Conservation (phyloP, 495 filamentous ascomycete genomes). For the Bryoglossum gracile region DNA sequence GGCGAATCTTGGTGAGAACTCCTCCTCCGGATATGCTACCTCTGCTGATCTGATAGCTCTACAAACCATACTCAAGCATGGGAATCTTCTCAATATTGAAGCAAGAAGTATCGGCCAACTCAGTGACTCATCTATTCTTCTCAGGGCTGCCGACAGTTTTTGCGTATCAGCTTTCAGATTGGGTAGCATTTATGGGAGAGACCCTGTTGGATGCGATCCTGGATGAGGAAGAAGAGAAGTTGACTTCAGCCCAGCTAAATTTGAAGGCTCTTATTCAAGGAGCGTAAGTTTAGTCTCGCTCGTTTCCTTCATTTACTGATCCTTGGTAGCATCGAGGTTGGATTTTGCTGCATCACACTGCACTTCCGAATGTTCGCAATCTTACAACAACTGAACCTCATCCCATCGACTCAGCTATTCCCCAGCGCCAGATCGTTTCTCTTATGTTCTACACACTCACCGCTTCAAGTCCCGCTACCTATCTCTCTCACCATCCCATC, state of each 20-base stretch:
- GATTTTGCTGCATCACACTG: constrained; percentile 31
- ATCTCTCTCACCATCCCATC: constrained; percentile 2
- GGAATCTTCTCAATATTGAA: constrained; percentile 32
- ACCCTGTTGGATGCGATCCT: constrained; percentile 9
- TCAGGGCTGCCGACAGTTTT: constrained; percentile 21
- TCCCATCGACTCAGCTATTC: constrained; percentile 31
- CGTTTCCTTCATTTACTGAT: background rate
- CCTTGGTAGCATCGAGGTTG: constrained; percentile 6
- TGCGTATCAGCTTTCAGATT: constrained; percentile 20
- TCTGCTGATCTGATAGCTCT: constrained; percentile 31
- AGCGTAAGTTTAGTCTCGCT: background rate
- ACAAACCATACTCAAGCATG: constrained; percentile 36
- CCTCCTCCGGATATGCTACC: background rate
- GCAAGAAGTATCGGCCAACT: constrained; percentile 26
- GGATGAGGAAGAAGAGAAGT: constrained; percentile 12
- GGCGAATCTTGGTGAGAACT: constrained; percentile 40
- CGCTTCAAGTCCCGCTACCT: constrained; percentile 26
- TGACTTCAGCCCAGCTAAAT: background rate
- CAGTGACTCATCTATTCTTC: constrained; percentile 16
- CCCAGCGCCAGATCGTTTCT: constrained; percentile 40
- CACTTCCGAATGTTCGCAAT: constrained; percentile 41
- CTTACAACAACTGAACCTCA: constrained; percentile 41
- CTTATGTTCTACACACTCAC: constrained; percentile 40
- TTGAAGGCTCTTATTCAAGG: background rate
- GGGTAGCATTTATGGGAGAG: constrained; percentile 14